Evolutionary conservation across 345 rosid species (phyloP), one percentile per base, ranked within the genome.

Genomic region (Dipteronia sinensis): DNA sequence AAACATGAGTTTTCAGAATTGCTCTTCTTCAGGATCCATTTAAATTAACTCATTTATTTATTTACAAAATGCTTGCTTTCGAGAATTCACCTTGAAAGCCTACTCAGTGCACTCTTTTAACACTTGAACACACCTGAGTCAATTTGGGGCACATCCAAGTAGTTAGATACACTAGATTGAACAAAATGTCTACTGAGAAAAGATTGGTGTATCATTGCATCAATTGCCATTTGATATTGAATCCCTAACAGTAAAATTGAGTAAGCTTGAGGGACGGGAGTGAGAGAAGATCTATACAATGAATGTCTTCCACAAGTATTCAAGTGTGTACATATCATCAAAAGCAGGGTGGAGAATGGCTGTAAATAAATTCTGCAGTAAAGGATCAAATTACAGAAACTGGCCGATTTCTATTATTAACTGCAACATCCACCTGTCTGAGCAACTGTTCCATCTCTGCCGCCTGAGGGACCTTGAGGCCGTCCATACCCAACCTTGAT

Each of bases 401-500:
- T 23, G 38, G 11, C 15, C 34, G 62, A 29, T 62, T 56, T 11
- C 23, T 44, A 47, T 77, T 80, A 92, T 78, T 80, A 92, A 72
- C 88, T 70, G 79, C 98, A 95, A 69, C 98, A 95, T n/a, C 94
- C 95, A 61, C 94, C 86, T 44, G 86, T 85, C 83, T 95, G 97
- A 4, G 93, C 51, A 70, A 91, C 84, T 1, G 94, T 72, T 78
- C 98, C 97, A 68, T 93, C 97, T 82, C 98, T 90, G 29, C 90
- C 80, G 51, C 90, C 91, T 0, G 95, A 74, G 79, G 87, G 79
- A 69, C 97, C 97, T 83, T 91, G 98, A 7, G 88, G 81, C 40
- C 94, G 92, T 10, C 95, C 97, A 47, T 93, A 91, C 3, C 98
- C 98, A 0, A 92, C 83, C 91, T 95, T 95, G 79, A 93, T 95